Percentiles rank a stretch among this genome's conserved stretches.
These are phyloP conservation scores for Zarea fungicola DNA, from an alignment of 2,329 filamentous ascomycete genomes.

Conservation along the genomic window DNA sequence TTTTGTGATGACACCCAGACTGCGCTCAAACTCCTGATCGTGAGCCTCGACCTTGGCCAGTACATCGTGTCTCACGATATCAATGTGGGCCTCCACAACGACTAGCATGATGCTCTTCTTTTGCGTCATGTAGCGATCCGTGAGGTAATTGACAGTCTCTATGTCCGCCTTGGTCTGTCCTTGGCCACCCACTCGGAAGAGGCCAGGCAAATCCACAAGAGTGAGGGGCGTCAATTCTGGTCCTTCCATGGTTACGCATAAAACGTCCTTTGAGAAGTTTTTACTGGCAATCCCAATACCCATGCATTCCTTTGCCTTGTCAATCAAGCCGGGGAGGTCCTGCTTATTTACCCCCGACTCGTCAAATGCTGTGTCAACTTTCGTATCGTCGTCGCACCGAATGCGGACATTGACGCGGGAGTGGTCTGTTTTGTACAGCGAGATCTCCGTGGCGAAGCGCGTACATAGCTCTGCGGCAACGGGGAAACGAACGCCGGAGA, in stretches of 20 bases:
- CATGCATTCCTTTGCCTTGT: conserved; percentile 47
- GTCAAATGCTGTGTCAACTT: conserved; percentile 21
- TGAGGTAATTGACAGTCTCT: conserved; percentile 31
- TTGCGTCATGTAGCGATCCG: conserved; percentile 50
- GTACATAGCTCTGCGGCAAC: conserved; percentile 52
- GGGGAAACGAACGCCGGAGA: conserved; percentile 56
- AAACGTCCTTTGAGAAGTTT: conserved; percentile 40
- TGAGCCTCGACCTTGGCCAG: conserved; percentile 37
- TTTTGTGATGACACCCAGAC: conserved; percentile 54
- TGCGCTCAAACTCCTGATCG: conserved; percentile 41
- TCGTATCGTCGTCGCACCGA: conserved; percentile 24
- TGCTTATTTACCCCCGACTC: conserved; percentile 31
- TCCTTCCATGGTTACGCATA: conserved; percentile 41
- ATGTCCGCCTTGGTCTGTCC: conserved; percentile 27
- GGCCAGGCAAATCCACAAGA: conserved; percentile 51
- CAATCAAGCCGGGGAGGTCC: conserved; percentile 44
- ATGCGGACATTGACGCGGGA: conserved; percentile 40
- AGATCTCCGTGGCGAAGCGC: conserved; percentile 55
- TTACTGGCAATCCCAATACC: conserved; percentile 28
- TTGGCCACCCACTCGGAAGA: conserved; percentile 29
- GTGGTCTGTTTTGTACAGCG: conserved; percentile 38
- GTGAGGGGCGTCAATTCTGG: conserved; percentile 42
- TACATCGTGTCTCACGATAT: conserved; percentile 49
- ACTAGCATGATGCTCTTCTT: conserved; percentile 55
- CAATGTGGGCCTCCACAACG: conserved; percentile 43